phyloP scores from a whole-genome alignment of 371 early-diverging fungal species.

The Blyttiomyces sp. region DNA sequence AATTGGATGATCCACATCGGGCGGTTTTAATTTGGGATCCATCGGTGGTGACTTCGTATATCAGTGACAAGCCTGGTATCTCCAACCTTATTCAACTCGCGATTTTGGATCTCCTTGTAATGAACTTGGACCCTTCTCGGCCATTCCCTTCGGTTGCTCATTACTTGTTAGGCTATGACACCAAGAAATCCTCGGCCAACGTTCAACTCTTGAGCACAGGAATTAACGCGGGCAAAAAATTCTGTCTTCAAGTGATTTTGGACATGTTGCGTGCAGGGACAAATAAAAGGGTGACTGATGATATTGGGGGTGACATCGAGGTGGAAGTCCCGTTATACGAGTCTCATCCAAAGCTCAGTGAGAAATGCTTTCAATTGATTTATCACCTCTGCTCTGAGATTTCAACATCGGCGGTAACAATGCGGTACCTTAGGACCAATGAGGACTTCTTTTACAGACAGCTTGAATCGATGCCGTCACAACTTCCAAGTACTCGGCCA shows the following conservation, averaged over 20 bases:
- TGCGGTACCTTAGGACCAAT: slow-evolving; percentile 75
- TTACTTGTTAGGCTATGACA: slow-evolving; percentile 79
- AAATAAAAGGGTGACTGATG: neutral
- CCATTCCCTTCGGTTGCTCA: slow-evolving; percentile 75
- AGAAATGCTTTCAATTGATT: slow-evolving; percentile 81
- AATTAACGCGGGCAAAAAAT: neutral
- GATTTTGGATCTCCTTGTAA: slow-evolving; percentile 65
- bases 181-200: slow-evolving; percentile 8
- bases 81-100: slow-evolving; percentile 62
- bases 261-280: slow-evolving; percentile 46
- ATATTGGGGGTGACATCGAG: slow-evolving; percentile 3
- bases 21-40: slow-evolving; percentile 14
- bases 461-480: slow-evolving; percentile 35
- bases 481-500: neutral
- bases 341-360: slow-evolving; percentile 76
- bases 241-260: slow-evolving; percentile 69
- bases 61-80: slow-evolving; percentile 4
- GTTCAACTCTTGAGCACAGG: neutral
- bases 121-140: slow-evolving; percentile 49
- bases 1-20: slow-evolving; percentile 10
- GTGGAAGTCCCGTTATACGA: slow-evolving; percentile 49
- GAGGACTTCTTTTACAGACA: slow-evolving; percentile 67
- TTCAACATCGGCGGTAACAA: slow-evolving; percentile 63
- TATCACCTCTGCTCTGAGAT: slow-evolving; percentile 72
- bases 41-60: neutral